Evolutionary conservation across 495 filamentous ascomycete species (phyloP), one percentile per base, ranked within the genome.

Genomic region (Barbatosphaeria neglecta): DNA sequence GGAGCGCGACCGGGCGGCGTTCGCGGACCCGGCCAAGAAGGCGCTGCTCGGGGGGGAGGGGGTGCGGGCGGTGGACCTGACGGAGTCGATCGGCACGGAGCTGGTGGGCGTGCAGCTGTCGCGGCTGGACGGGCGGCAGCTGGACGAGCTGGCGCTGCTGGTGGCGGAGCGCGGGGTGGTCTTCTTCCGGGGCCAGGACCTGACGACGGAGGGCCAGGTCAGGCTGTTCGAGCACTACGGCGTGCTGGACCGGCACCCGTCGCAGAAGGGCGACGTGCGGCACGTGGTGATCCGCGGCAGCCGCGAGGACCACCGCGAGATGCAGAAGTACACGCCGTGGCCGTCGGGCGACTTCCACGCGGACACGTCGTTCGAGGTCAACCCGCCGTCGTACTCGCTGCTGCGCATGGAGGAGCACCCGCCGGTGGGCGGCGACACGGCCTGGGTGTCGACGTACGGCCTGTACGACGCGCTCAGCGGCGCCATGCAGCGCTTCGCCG

Each of bases 331-430:
- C 33, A 60, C 54, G 1, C 47, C 47, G 8, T 48, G 64, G 62
- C 62, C 63, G 16, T 64, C 55, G 17, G 61, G 59, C 22, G 72
- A 72, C 17, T 75, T 67, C 51, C 72, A 76, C 41, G 66, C 72
- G 11, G 72, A 76, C 50, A 76, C 69, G 4, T 70, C 66, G 6
- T 74, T 74, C 43, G 70, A 76, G 51, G 63, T 72, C 53, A 76
- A 74, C 53, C 70, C 73, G 4, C 72, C 73, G 0, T 67, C 60
- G 1, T 75, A 77, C 46, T 74, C 71, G 1, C 50, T 77, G 23
- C 59, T 77, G 19, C 59, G 74, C 39, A 77, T 75, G 72, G 74
- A 75, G 57, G 70, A 75, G 49, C 69, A 75, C 47, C 72, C 74
- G 5, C 53, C 54, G 17, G 70, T 75, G n/a, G 73, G 73, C 18